These are phyloP conservation scores for Solanum sitiens DNA, from an alignment of 257 asterid genomes.

Conservation along the genomic window DNA sequence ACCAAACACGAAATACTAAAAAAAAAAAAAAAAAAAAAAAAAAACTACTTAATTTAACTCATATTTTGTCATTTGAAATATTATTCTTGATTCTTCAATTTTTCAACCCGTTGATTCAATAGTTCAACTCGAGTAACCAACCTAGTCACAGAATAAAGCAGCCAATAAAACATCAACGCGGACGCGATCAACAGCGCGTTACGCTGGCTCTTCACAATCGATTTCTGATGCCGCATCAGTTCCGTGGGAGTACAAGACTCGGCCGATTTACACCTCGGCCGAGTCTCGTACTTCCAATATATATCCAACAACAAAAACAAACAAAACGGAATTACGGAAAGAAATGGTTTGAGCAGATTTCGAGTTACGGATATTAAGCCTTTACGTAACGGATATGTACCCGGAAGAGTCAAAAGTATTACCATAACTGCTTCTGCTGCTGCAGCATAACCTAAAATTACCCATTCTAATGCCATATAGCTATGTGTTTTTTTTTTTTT, in stretches of 20 bases:
- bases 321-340: slow-evolving; percentile 34
- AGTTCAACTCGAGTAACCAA: slow-evolving; percentile 26
- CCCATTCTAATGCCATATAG: slow-evolving; percentile 57
- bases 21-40: not conserved
- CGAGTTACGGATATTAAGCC: slow-evolving; percentile 28
- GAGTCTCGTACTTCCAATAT: slow-evolving; percentile 49
- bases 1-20: not conserved
- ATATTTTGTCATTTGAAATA: accelerated
- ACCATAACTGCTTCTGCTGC: slow-evolving; percentile 43
- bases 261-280: slow-evolving; percentile 23
- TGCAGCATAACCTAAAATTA: slow-evolving; percentile 31
- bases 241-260: slow-evolving; percentile 27
- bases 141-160: slow-evolving; percentile 32
- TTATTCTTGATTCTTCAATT: slow-evolving; percentile 15
- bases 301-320: slow-evolving; percentile 36
- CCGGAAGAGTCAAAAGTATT: slow-evolving; percentile 28
- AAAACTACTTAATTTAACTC: not conserved
- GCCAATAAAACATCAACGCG: slow-evolving; percentile 35
- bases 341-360: slow-evolving; percentile 32
- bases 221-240: slow-evolving; percentile 39
- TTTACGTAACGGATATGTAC: slow-evolving; percentile 25
- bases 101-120: slow-evolving; percentile 29
- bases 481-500: not conserved
- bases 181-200: slow-evolving; percentile 39
- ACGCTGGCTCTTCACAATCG: slow-evolving; percentile 32